phyloP scores from a whole-genome alignment of 2,329 filamentous ascomycete species.

The Aschersonia sp. region DNA sequence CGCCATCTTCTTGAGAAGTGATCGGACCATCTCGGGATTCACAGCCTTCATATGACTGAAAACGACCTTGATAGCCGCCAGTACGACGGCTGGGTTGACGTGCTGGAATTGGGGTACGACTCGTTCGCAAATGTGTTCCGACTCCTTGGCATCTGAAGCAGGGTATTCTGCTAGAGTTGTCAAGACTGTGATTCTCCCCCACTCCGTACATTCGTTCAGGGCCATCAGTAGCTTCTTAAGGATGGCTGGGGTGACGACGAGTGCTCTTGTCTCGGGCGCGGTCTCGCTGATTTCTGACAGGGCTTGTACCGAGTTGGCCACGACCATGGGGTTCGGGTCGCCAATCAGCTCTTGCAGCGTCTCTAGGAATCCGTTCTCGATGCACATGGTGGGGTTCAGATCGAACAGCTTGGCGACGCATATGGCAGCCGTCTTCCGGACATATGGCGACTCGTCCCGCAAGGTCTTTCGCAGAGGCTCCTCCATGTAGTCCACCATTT shows the following conservation, averaged over 20 bases:
- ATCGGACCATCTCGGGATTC: constrained; percentile 61
- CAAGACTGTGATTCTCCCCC: constrained; percentile 89
- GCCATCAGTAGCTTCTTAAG: constrained; percentile 95
- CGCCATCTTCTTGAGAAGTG: constrained; percentile 97
- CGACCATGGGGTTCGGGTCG: constrained; percentile 97
- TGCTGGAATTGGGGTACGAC: constrained; percentile 96
- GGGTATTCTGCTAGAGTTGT: constrained; percentile 81
- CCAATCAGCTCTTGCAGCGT: constrained; percentile 89
- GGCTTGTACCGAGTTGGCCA: constrained; percentile 92
- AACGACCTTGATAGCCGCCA: constrained; percentile 95
- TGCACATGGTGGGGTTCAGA: constrained; percentile 77
- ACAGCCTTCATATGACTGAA: constrained; percentile 90
- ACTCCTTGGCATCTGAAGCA: constrained; percentile 79
- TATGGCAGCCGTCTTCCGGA: constrained; percentile 93
- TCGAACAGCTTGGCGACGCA: constrained; percentile 98
- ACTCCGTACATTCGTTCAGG: constrained; percentile 95
- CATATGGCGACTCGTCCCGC: constrained; percentile 93
- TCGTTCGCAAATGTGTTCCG: constrained; percentile 94
- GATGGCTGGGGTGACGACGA: constrained; percentile 67
- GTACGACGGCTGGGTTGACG: constrained; percentile 89
- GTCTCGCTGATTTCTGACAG: constrained; percentile 83
- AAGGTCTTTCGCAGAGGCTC: constrained; percentile 92
- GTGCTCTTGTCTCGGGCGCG: constrained; percentile 76
- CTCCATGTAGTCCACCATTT: constrained; percentile 99
- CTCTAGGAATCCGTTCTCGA: constrained; percentile 94